These are phyloP conservation scores for Cephalotrichum gorgonifer DNA, from an alignment of 2,329 filamentous ascomycete genomes.

Conservation along the genomic window DNA sequence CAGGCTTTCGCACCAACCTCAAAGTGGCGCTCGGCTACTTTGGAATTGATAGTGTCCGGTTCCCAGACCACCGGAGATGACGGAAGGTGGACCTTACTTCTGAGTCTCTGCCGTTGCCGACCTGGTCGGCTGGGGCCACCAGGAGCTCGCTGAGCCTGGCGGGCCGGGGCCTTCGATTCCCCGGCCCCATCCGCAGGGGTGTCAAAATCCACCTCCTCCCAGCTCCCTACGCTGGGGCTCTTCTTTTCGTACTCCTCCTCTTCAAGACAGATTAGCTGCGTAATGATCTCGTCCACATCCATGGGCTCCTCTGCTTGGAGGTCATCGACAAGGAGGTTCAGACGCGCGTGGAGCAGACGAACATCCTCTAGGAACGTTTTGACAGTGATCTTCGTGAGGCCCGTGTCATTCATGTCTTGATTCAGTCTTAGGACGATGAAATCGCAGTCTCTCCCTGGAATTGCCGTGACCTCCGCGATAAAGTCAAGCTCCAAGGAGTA, in stretches of 20 bases:
- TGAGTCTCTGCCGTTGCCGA: conserved; percentile 15
- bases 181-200: conserved; percentile 45
- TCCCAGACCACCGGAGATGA: conserved; percentile 72
- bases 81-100: conserved; percentile 66
- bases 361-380: conserved; percentile 91
- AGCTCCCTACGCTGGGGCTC: conserved; percentile 75
- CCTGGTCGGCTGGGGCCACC: conserved; percentile 20
- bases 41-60: conserved; percentile 67
- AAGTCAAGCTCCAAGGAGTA: conserved; percentile 65
- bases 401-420: conserved; percentile 51
- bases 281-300: conserved; percentile 59
- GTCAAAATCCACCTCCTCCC: conserved; percentile 67
- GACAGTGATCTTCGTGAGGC: conserved; percentile 67
- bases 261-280: conserved; percentile 66
- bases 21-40: conserved; percentile 71
- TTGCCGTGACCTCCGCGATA: conserved; percentile 82
- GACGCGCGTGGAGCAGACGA: conserved; percentile 66
- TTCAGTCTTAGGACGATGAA: conserved; percentile 75
- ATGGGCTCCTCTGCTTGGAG: conserved; percentile 62
- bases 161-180: conserved; percentile 5
- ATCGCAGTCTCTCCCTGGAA: conserved; percentile 83
- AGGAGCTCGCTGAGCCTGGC: conserved; percentile 5
- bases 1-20: conserved; percentile 88
- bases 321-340: conserved; percentile 80
- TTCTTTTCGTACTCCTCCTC: conserved; percentile 44